Evolutionary conservation across 208 protist species (phyloP), one percentile per base, ranked within the genome.

Genomic region (Trypanosoma brucei): DNA sequence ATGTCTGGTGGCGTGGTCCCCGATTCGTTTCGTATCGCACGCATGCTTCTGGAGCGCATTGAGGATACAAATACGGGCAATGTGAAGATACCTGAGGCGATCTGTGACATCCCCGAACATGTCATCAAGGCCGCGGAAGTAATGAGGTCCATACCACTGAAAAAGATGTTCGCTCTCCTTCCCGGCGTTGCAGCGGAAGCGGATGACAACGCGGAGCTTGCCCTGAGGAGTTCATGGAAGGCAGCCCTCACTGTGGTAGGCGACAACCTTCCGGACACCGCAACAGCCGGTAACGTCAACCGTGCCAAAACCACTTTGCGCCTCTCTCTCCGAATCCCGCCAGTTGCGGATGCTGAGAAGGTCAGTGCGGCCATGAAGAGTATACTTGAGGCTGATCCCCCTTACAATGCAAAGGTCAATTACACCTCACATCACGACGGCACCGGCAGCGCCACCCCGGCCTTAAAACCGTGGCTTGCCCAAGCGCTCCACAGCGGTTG

Each of bases 211-310:
- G 62, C 78, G 42, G 59, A 91, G 57, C 71, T 97, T 2, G 76
- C 94, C 36, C 62, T 97, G 53, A 74, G 79, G 37, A 97, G 93
- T 65, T 92, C 84, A 31, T 98, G 96, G 96, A 92, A 88, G 63
- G 96, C 97, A 37, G 82, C 71, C 55, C 64, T 98, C 13, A 89
- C 91, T 33, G 80, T 98, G 14, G 91, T 80, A 45, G 97, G 97
- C 8, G 82, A 75, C 22, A 95, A 96, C 67, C 61, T 98, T 22
- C 97, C 96, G 35, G 59, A 76, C 7, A 65, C 81, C 34, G 57
- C 65, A 7, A 84, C 59, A 13, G 95, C 92, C 33, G 96, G 96
- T 39, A 98, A 98, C 68, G 97, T 98, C 3, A 84, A 98, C 55
- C 83, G 95, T 54, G 76, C 84, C 39, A 53, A 78, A 36, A 97